Evolutionary conservation across 2,329 filamentous ascomycete species (phyloP).

Genomic region (Trichoderma sp.): DNA sequence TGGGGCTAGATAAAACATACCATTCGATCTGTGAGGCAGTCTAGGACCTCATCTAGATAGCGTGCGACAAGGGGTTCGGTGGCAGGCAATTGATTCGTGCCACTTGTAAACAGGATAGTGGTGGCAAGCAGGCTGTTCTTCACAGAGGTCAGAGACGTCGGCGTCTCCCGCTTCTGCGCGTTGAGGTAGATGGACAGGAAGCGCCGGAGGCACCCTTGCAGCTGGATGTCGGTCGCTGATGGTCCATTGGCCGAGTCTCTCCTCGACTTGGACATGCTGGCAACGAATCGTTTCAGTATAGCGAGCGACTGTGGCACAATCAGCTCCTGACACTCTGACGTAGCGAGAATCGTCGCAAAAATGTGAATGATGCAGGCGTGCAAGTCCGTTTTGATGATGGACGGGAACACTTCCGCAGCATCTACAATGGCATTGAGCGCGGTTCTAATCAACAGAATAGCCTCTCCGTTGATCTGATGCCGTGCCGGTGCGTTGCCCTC

Average conservation of each 20-base stretch:
- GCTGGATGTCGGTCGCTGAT: conserved; percentile 64
- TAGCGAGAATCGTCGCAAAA: conserved; percentile 88
- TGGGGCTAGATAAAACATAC: conserved; percentile 50
- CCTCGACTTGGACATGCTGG: conserved; percentile 63
- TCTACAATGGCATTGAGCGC: conserved; percentile 88
- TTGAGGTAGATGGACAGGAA: conserved; percentile 79
- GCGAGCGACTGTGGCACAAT: conserved; percentile 89
- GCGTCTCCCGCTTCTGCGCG: conserved; percentile 71
- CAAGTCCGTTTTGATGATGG: conserved; percentile 93
- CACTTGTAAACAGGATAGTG: conserved; percentile 85
- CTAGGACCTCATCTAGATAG: conserved; percentile 78
- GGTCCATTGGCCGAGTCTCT: conserved; percentile 40
- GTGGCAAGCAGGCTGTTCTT: conserved; percentile 89
- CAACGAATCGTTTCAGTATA: conserved; percentile 88
- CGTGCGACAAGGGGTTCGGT: conserved; percentile 73
- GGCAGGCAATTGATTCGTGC: conserved; percentile 70
- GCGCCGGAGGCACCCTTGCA: conserved; percentile 78
- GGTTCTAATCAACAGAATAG: conserved; percentile 74
- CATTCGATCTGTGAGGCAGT: conserved; percentile 79
- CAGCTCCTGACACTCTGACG: conserved; percentile 77
- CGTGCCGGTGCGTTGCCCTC: conserved; percentile 67
- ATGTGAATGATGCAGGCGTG: conserved; percentile 97
- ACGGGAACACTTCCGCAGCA: conserved; percentile 91
- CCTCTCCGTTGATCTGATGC: conserved; percentile 83
- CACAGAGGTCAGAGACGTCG: conserved; percentile 81